Evolutionary conservation across 305 asterid species (phyloP), one percentile per base, ranked within the genome.

Genomic region (Solanum aculeatissimum): DNA sequence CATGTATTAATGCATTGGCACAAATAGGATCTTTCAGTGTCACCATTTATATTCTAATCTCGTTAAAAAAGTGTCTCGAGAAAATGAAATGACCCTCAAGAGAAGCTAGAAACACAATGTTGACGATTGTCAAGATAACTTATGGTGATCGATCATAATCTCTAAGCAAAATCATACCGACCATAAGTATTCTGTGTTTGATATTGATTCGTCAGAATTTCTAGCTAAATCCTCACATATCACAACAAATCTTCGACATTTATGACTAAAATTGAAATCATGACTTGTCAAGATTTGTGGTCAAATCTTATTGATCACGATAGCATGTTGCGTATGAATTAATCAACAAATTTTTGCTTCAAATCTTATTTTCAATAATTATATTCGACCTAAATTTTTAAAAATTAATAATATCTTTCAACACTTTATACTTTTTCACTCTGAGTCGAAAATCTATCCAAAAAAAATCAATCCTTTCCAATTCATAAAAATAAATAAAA

Each of bases 381-480:
- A 3, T 16, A 15, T 10, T 65, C 13, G 4, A 29, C 1, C 5
- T 10, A 29, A 65, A 15, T 19, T 2, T 27, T 63, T 15, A 6
- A 63, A 14, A 27, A 7, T 0, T 18, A 62, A 0, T 7, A 23
- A 6, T 62, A 13, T 25, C 1, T 43, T 43, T 43, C 14, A 10
- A 43, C 13, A 43, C 14, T 43, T 43, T 1, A 43, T 43, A 43
- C 4, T 43, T 10, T 9, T 9, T 11, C 27, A 1, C 25, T 62
- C 0, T 2, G 1, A 58, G 5, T 58, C 4, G 12, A 58, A 0
- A 58, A 21, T 21, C 3, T 4, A 58, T 21, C 0, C 0, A 21
- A 58, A 9, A 57, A 29, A 35, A 35, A 35, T 35, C 0, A 58
- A 11, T 2, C 4, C 4, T 21, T 1, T 58, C 16, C 23, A 58